Conservation (phyloP, 1,284 basidiomycete species). For the Pterulicium gracile region DNA sequence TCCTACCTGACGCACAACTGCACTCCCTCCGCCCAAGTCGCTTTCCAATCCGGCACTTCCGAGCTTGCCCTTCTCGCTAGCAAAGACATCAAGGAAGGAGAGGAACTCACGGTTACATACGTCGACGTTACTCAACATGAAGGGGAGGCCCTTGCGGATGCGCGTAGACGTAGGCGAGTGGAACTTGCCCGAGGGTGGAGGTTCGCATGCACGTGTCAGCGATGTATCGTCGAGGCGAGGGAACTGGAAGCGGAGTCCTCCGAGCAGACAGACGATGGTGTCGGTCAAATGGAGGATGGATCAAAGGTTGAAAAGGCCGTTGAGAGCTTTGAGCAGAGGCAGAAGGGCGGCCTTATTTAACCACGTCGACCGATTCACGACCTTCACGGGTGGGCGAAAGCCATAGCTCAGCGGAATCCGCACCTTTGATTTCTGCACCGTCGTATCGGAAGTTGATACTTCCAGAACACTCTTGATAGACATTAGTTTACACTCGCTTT, state of each 20-base stretch:
- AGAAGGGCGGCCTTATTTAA: background rate
- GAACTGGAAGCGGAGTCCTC: constrained; percentile 10
- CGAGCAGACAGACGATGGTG: background rate
- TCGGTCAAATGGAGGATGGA: background rate
- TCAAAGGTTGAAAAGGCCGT: background rate
- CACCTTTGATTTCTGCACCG: too few relatives aligned
- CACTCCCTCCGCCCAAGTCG: constrained; percentile 47
- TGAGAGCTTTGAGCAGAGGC: background rate
- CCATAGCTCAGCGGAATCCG: too few relatives aligned
- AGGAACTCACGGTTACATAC: constrained; percentile 63
- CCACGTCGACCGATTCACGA: background rate
- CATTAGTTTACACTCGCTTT: too few relatives aligned
- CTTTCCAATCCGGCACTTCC: constrained; percentile 49
- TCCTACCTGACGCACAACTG: constrained; percentile 73
- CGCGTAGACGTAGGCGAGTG: constrained; percentile 50
- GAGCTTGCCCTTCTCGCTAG: constrained; percentile 59
- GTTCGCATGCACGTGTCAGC: constrained; percentile 60
- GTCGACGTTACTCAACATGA: constrained; percentile 50
- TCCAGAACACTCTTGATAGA: too few relatives aligned
- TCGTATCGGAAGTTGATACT: too few relatives aligned
- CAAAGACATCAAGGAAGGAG: constrained; percentile 55
- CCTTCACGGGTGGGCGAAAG: too few relatives aligned
- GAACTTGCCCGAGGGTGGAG: constrained; percentile 74
- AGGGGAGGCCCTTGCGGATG: constrained; percentile 40
- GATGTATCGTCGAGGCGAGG: constrained; percentile 44